phyloP scores from a whole-genome alignment of 768 basidiomycete species.

The Trametes punicea region DNA sequence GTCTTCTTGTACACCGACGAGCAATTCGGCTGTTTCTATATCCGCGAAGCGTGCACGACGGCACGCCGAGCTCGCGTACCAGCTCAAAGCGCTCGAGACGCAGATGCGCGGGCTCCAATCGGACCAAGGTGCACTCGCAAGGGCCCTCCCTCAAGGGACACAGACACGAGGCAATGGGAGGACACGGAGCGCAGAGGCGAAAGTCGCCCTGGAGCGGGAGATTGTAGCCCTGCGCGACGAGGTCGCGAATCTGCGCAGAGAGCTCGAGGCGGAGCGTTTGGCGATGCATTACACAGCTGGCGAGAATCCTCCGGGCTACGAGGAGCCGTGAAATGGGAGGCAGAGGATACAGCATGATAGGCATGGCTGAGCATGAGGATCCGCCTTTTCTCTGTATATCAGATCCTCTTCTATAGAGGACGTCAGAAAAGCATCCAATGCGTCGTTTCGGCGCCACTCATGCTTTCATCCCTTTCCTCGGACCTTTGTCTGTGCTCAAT shows the following conservation, averaged over 20 bases:
- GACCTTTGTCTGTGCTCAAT: too few species aligned
- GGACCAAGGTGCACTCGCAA: not conserved
- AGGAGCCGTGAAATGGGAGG: not conserved
- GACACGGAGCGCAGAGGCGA: too few species aligned
- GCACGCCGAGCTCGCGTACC: slow-evolving; percentile 2
- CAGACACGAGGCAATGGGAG: too few species aligned
- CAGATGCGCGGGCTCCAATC: not conserved
- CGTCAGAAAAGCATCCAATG: too few species aligned
- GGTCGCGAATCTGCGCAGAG: not conserved
- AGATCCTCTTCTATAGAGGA: too few species aligned
- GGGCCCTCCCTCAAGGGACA: too few species aligned
- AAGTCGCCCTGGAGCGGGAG: not conserved
- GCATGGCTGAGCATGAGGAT: not conserved
- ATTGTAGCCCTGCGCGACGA: not conserved
- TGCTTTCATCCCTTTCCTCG: too few species aligned
- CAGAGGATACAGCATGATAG: not conserved
- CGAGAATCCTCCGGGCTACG: not conserved
- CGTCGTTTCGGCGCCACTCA: too few species aligned
- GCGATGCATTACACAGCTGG: not conserved
- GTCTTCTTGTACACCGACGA: too few species aligned
- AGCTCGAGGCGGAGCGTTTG: not conserved
- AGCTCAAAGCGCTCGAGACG: not conserved
- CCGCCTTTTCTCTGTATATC: too few species aligned
- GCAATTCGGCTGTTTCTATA: not conserved
- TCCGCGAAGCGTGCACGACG: not conserved